phyloP scores from a whole-genome alignment of 129 eudicot genomes.

The Flaveria ramosissima region DNA sequence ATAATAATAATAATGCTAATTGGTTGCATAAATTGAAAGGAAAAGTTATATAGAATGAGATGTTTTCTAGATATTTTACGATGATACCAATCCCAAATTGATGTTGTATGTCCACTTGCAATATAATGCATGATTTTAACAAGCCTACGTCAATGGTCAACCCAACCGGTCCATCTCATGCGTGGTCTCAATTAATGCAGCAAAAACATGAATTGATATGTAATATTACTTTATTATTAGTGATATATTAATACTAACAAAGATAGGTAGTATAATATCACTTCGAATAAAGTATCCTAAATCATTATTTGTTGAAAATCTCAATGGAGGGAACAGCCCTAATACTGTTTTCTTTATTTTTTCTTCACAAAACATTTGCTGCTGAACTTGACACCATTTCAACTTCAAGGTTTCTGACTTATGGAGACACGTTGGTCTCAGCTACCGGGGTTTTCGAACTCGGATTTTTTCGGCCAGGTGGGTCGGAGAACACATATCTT shows the following conservation, averaged over 20 bases:
- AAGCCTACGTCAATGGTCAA: neutral
- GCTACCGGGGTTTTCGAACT: slow-evolving; percentile 5
- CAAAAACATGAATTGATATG: neutral
- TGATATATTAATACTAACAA: neutral
- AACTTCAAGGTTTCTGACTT: neutral
- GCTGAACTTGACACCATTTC: slow-evolving; percentile 26
- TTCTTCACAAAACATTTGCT: slow-evolving; percentile 3
- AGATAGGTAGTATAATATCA: neutral
- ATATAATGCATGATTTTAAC: neutral
- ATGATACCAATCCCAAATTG: neutral
- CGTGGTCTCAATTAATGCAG: neutral
- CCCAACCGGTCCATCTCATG: neutral
- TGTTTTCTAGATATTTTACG: too few species aligned
- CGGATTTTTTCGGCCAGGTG: slow-evolving; percentile 20
- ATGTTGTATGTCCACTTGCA: neutral
- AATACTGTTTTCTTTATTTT: neutral
- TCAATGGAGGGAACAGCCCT: neutral
- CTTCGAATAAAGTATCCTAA: neutral
- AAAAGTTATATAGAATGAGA: too few species aligned
- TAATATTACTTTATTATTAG: neutral
- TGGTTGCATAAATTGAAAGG: too few species aligned
- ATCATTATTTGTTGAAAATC: neutral
- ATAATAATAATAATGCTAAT: too few species aligned
- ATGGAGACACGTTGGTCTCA: slow-evolving; percentile 35
- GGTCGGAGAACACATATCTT: slow-evolving; percentile 12